Conservation (phyloP, 106 monocot species). For the Dendrobium chrysotoxum region DNA sequence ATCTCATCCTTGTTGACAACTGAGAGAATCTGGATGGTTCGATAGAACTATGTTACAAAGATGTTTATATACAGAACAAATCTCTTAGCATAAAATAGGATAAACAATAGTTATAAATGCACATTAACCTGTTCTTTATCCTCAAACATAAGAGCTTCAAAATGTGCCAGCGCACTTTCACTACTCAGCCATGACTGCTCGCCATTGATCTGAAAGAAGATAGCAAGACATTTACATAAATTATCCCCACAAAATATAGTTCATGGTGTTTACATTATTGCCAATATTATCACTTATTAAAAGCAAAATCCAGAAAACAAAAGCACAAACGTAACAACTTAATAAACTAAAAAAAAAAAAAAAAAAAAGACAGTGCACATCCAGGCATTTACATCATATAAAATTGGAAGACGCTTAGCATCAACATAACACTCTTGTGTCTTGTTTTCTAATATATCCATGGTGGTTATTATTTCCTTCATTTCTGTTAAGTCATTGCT, state of each 20-base stretch:
- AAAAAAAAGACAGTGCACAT: no score
- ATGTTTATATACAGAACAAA: background rate
- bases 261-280: background rate
- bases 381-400: background rate
- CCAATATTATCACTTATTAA: background rate
- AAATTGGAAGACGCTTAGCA: background rate
- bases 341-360: background rate
- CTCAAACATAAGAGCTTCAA: slow-evolving; percentile 61
- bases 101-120: background rate
- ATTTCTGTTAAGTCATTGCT: no score
- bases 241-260: background rate
- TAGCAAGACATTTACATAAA: background rate
- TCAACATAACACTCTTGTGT: no score
- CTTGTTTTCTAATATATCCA: no score
- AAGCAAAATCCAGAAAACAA: background rate
- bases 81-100: background rate
- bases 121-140: slow-evolving; percentile 37
- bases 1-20: slow-evolving; percentile 31
- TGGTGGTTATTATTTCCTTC: no score
- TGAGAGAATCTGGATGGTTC: slow-evolving; percentile 23
- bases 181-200: slow-evolving; percentile 31
- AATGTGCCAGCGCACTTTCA: slow-evolving; percentile 57
- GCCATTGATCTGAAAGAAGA: slow-evolving; percentile 26
- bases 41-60: background rate
- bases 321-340: background rate